Conservation (phyloP, 1,284 basidiomycete species). For the Cutaneotrichosporon dermatis region DNA sequence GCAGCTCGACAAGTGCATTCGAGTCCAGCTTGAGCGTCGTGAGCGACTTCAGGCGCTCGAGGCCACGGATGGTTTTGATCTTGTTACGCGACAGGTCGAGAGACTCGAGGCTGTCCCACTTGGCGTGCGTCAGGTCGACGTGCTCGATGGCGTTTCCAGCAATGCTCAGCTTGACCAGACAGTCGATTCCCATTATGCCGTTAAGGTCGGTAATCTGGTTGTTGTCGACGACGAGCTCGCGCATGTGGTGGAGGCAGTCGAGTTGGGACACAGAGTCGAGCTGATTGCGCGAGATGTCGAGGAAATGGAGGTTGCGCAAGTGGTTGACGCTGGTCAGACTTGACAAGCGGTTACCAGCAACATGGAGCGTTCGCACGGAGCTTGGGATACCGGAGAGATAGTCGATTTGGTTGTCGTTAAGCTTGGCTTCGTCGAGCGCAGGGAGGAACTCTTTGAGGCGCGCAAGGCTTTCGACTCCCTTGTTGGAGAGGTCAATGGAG, state of each 20-base stretch:
- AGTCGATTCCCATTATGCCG: conserved; percentile 72
- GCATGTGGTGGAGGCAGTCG: conserved; percentile 74
- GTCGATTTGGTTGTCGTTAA: conserved; percentile 74
- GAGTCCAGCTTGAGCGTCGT: conserved; percentile 73
- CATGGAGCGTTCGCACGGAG: conserved; percentile 72
- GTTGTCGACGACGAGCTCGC: conserved; percentile 80
- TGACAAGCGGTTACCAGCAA: conserved; percentile 76
- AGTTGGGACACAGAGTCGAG: conserved; percentile 80
- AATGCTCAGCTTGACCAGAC: conserved; percentile 76
- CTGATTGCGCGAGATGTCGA: conserved; percentile 88
- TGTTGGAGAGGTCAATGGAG: conserved; percentile 70
- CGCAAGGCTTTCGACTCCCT: conserved; percentile 81
- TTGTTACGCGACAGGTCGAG: conserved; percentile 77
- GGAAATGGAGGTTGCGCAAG: conserved; percentile 73
- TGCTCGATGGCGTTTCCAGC: conserved; percentile 67
- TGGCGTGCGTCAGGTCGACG: conserved; percentile 61
- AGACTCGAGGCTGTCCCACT: conserved; percentile 76
- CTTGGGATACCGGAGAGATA: conserved; percentile 83
- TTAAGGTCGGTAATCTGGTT: conserved; percentile 74
- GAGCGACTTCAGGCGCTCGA: conserved; percentile 62
- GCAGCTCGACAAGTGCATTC: conserved; percentile 54
- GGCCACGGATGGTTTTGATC: conserved; percentile 59
- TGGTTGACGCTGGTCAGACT: conserved; percentile 85
- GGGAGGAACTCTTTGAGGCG: conserved; percentile 92
- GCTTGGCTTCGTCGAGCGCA: conserved; percentile 66